Evolutionary conservation across 805 yeast genomes (phyloP).

Genomic region (Saccharomycopsis amapae): DNA sequence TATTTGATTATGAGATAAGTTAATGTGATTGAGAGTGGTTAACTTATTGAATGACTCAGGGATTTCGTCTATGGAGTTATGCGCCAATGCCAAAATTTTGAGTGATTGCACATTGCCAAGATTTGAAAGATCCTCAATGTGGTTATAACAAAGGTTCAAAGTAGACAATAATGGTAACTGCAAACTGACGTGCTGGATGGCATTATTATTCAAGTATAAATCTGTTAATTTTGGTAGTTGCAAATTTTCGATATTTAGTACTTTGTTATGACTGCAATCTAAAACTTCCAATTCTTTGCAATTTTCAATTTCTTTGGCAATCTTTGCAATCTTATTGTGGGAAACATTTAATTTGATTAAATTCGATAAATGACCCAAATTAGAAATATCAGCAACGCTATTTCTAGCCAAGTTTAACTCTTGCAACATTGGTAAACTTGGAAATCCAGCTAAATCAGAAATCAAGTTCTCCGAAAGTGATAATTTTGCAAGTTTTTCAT

Average conservation of each 20-base stretch:
- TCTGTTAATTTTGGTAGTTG: background rate
- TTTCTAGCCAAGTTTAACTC: slow-evolving; percentile 7
- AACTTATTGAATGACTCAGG: background rate
- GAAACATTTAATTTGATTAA: slow-evolving; percentile 3
- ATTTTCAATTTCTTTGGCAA: background rate
- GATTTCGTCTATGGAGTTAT: background rate
- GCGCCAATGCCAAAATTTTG: slow-evolving; percentile 2
- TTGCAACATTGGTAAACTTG: slow-evolving; percentile 5
- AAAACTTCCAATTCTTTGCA: background rate
- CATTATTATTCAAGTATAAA: slow-evolving; percentile 6
- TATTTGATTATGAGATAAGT: slow-evolving; percentile 11
- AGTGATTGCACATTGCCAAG: background rate
- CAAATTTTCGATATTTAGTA: background rate
- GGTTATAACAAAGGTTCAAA: background rate
- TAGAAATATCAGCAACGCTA: background rate
- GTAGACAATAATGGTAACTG: background rate
- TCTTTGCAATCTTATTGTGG: slow-evolving; percentile 1
- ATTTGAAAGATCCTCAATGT: background rate
- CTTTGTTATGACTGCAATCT: background rate
- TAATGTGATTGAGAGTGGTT: background rate
- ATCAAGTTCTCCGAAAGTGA: slow-evolving; percentile 11
- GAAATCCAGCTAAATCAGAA: background rate
- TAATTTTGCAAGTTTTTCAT: slow-evolving; percentile 5
- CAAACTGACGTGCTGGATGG: background rate
- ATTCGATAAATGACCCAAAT: slow-evolving; percentile 3